Conservation (phyloP, 352 stramenopile genomes). For the Salisapilia sapeloensis region DNA sequence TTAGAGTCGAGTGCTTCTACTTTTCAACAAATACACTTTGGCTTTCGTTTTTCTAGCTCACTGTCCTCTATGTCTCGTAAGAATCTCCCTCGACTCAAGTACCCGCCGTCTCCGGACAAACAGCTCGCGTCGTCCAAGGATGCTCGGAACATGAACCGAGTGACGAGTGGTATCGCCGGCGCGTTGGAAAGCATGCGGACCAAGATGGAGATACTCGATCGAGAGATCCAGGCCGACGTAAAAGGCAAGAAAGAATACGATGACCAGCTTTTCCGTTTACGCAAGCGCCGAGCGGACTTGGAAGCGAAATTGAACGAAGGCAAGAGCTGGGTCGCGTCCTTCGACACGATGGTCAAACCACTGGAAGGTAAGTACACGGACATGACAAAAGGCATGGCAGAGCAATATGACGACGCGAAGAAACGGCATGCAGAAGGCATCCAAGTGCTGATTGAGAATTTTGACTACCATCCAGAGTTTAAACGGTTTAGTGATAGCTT, state of each 20-base stretch:
- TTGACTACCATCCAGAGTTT: conserved; percentile 82
- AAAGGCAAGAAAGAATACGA: conserved; percentile 71
- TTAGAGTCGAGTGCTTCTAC: no score
- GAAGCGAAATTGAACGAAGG: conserved; percentile 30
- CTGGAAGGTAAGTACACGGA: conserved; percentile 50
- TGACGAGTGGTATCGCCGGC: conserved; percentile 47
- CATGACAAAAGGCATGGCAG: conserved; percentile 58
- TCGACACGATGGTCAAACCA: conserved; percentile 55
- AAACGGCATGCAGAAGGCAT: conserved; percentile 68
- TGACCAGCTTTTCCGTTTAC: conserved; percentile 47
- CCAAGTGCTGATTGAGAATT: conserved; percentile 72
- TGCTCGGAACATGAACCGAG: conserved; percentile 45
- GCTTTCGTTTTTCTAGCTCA: no score
- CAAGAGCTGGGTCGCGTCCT: conserved; percentile 40
- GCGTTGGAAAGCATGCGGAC: conserved; percentile 39
- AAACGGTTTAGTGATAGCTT: conserved; percentile 81
- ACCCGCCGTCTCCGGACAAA: conserved; percentile 18
- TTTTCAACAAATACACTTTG: no score
- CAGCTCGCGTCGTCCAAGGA: conserved; percentile 33
- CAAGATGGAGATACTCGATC: conserved; percentile 36
- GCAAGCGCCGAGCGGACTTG: conserved; percentile 28
- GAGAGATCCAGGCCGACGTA: conserved; percentile 53
- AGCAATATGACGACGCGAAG: conserved; percentile 79
- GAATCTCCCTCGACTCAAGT: conserved; percentile 28
- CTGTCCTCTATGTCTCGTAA: conserved; percentile 3